Base-by-base conservation (phyloP, 192 early-diverging fungal genomes). In the Pilaira anomala region DNA sequence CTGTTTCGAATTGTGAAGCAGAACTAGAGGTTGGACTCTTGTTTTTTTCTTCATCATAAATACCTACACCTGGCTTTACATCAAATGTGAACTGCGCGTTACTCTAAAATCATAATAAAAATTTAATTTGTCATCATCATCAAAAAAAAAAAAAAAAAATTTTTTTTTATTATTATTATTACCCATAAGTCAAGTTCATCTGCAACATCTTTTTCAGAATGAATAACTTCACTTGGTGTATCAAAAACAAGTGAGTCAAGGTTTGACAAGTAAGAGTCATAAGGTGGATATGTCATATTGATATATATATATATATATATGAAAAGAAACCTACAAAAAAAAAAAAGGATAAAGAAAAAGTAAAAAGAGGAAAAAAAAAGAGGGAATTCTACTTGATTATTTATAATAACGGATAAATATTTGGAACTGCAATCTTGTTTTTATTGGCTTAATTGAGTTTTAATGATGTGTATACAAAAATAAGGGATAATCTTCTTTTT, bases 1-100 rank as follows among this genome's bases (percentile, higher is more conserved):
- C 42, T n/a, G 42, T 13, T 19, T 63, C 28, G 3, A 69, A 63
- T 13, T 63, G 61, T 39, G 42, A 41, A 25, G 48, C 48, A 19
- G 33, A 21, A 18, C 36, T 21, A 22, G 44, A 2, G 0, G 22
- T 5, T 25, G 63, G 24, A 28, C 29, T 28, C 16, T 26, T 51
- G 18, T 21, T 36, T 29, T 73, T 65, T 46, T 73, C 71, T 26
- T 76, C 66, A 24, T 78, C 79, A 67, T 67, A 76, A 64, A 82
- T 75, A 13, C 80, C 77, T 5, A 74, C 55, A 28, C 80, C 80
- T 42, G 80, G 77, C 25, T 75, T 63, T 8, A 79, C 76, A 73
- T 90, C 88, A 54, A 88, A 84, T 49, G 83, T 83, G 75, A 90
- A 90, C 75, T 90, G 84, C 16, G 85, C 85, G 67, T 85, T 85